Evolutionary conservation across 106 monocot species (phyloP), one percentile per base, ranked within the genome.

Genomic region (Hemerocallis citrina): DNA sequence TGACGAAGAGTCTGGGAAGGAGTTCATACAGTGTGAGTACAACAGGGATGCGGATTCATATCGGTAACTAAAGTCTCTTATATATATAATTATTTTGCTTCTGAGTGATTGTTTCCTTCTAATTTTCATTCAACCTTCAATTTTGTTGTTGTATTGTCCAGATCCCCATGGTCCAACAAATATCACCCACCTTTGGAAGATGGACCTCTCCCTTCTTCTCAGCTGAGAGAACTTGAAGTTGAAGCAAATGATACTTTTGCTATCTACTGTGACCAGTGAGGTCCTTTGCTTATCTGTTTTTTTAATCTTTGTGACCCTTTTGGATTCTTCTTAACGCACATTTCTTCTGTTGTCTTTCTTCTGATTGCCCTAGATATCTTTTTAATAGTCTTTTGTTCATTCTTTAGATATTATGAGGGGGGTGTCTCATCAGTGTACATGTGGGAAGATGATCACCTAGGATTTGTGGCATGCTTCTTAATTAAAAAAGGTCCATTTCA

Each of bases 41-140:
- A 99, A 99, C 51, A 73, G 98, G 28, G 98, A 99, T 71, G 88
- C 98, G 7, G 98, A 99, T 74, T 99, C 98, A 37, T 88, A 99
- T 66, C 75, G 98, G 98, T 91, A 54, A 64, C 52, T 34, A n/a
- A n/a, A n/a, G n/a, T n/a, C n/a, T n/a, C n/a, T n/a, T n/a, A n/a
- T n/a, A n/a, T n/a, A n/a, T n/a, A n/a, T n/a, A n/a, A n/a, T n/a
- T n/a, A n/a, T n/a, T n/a, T n/a, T n/a, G n/a, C n/a, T n/a, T n/a
- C n/a, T n/a, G n/a, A n/a, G n/a, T n/a, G n/a, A n/a, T n/a, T n/a
- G n/a, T n/a, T n/a, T n/a, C n/a, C n/a, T n/a, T n/a, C n/a, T n/a
- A n/a, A n/a, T n/a, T n/a, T n/a, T 31, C n/a, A n/a, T 30, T 42
- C 52, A 61, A 35, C 24, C 19, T 15, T 57, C 6, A 3, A 37